These are phyloP conservation scores for Chaetomium cochliodes DNA, from an alignment of 495 filamentous ascomycete species.

Conservation along the genomic window DNA sequence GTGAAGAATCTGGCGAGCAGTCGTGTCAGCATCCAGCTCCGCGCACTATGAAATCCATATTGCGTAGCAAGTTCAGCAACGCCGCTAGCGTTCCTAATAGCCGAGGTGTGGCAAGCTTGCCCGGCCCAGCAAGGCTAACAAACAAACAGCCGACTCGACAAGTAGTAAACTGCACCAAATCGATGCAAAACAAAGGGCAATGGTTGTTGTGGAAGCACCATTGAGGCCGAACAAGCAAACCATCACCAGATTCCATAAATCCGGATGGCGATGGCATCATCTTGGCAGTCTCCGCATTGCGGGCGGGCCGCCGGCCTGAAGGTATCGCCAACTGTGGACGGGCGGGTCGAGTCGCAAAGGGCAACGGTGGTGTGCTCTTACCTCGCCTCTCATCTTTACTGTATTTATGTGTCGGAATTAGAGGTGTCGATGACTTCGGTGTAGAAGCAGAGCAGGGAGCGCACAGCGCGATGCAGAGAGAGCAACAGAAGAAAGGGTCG, in stretches of 20 bases:
- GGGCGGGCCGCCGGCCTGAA: background rate
- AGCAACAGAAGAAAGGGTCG: conserved; percentile 2
- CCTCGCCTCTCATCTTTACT: conserved; percentile 55
- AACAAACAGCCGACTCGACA: background rate
- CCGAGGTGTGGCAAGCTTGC: conserved; percentile 6
- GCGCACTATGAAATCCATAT: conserved; percentile 2
- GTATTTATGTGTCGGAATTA: conserved; percentile 10
- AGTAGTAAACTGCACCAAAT: background rate
- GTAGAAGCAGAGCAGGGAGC: conserved; percentile 18
- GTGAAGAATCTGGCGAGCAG: conserved; percentile 66
- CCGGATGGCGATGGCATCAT: background rate
- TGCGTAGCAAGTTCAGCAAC: conserved; percentile 7
- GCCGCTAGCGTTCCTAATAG: background rate
- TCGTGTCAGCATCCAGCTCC: conserved; percentile 21
- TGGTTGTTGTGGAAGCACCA: conserved; percentile 13
- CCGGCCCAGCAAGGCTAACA: background rate
- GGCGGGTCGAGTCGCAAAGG: background rate
- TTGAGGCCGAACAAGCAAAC: background rate
- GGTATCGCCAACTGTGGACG: background rate
- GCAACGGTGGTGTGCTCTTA: conserved; percentile 34
- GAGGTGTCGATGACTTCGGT: conserved; percentile 5
- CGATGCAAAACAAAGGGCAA: background rate
- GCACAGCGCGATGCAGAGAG: conserved; percentile 22
- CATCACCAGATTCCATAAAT: background rate
- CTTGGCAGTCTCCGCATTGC: conserved; percentile 9